These are phyloP conservation scores for Monosporascus sp. DNA, from an alignment of 2,329 filamentous ascomycete genomes.

Conservation along the genomic window DNA sequence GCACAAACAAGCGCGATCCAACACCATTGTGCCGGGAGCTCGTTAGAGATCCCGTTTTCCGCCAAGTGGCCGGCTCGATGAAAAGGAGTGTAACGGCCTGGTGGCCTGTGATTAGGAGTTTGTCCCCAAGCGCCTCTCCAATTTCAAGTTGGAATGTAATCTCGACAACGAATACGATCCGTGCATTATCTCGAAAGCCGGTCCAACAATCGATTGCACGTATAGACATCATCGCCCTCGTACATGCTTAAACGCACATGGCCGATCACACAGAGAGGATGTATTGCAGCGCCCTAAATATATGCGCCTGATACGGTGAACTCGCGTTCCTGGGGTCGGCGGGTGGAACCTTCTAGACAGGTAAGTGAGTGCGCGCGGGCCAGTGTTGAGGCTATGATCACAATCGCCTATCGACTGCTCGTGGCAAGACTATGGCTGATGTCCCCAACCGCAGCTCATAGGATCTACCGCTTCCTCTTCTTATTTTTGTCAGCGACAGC, in stretches of 20 bases:
- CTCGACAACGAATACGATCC: constrained; percentile 14
- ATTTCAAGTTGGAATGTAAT: constrained; percentile 16
- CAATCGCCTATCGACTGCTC: constrained; percentile 1
- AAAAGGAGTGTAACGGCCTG: constrained; percentile 24
- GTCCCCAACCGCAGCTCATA: not conserved
- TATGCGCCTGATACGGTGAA: not conserved
- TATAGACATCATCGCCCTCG: not conserved
- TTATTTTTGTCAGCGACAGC: constrained; percentile 49
- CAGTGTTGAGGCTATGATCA: constrained; percentile 1
- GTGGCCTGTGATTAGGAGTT: constrained; percentile 21
- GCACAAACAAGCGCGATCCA: constrained; percentile 22
- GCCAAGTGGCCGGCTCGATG: constrained; percentile 14
- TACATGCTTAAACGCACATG: constrained; percentile 5
- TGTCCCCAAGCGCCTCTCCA: constrained; percentile 18
- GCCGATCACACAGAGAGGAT: not conserved
- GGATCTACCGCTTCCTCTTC: constrained; percentile 53
- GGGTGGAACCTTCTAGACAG: not conserved
- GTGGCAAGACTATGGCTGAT: not conserved
- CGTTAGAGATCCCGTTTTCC: constrained; percentile 15
- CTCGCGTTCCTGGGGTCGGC: not conserved
- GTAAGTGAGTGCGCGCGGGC: not conserved
- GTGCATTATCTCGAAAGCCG: constrained; percentile 7
- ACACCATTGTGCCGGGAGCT: constrained; percentile 19
- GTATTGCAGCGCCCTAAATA: not conserved
- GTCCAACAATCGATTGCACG: not conserved